Base-by-base conservation (phyloP, 2,329 filamentous ascomycete species). In the Hypoxylon sp. region DNA sequence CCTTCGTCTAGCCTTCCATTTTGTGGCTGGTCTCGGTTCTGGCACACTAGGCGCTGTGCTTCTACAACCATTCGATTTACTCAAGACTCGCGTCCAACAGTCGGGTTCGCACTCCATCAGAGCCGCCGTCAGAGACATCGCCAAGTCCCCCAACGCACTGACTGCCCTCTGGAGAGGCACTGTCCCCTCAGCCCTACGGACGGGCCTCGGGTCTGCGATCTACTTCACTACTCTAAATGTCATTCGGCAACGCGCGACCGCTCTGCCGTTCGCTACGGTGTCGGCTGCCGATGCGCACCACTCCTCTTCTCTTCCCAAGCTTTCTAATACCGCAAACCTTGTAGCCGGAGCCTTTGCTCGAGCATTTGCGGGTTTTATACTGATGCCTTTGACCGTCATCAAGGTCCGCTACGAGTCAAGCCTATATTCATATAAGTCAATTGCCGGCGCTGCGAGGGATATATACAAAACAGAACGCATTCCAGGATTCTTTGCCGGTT, bases 11-110 rank as follows among this genome's bases (percentile, higher is more conserved):
- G 89, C 87, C 70, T 93, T 93, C 78, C 96, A 98, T 81, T 97
- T 98, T 78, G 80, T 90, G 71, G 95, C 94, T 68, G 96, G 96
- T 68, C 87, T 98, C 59, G 88, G 88, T 74, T 97, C 94, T 6
- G 96, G 96, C 73, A 85, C 97, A 52, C 87, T 93, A 69, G 96
- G 93, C 54, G 94, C 96, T 58, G 89, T 97, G 64, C 89, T 98
- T 58, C 87, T 99, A 14, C 96, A 99, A 79, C 96, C 96, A 24
- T 91, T 96, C 74, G 96, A 99, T 80, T 89, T 99, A 3, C 89
- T 99, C 77, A 99, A 99, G 80, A 99, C 96, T 28, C 91, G 96
- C 48, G 90, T 98, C 40, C 96, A 99, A 77, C 96, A 98, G 79
- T 93, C 92, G 32, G 88, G 88, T 50, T 85, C 87, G 44, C 86